Base-by-base conservation (phyloP, 73 alveolate genomes). In the Paramecium biaurelia region DNA sequence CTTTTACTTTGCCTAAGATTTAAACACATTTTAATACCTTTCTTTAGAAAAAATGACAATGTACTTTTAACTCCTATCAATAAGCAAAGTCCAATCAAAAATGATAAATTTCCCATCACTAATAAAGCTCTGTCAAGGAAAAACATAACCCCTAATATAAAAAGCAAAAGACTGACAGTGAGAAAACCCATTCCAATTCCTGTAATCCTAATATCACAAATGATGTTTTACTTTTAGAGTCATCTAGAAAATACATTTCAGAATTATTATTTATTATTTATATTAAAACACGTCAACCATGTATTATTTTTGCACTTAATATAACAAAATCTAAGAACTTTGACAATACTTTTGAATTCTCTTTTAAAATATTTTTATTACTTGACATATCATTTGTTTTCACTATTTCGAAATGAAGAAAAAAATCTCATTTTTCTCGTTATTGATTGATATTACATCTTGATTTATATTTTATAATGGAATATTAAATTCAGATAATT, bases 181-280 rank as follows among this genome's bases (percentile, higher is more conserved):
- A 72, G 86, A 72, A 72, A 72, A 72, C 86, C 86, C 86, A 72
- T 72, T 72, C 86, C 84, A 9, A 63, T 63, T 63, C 49, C 84
- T 63, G 84, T 63, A 49, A 26, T 63, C 45, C 84, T 63, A 63
- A 63, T 63, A 63, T 63, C 45, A 26, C 84, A 63, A 72, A 35
- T 72, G 35, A 34, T 35, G 45, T 18, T 38, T 34, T 72, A 72
- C 86, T 72, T 72, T 72, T 72, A 72, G 86, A 72, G 58, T 72
- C 86, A 42, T 72, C 86, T 37, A 72, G 58, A 42, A 72, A 72
- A 42, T 72, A 72, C 86, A 72, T 72, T 37, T 72, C 11, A 30
- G 15, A 34, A 72, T 12, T 0, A 72, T 12, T 0, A 72, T 12
- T 72, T 72, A 63, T 12, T 63, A 30, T 30, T 63, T 63, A 63